Conservation (phyloP, 441 rosid species). For the Pelargonium fulgidum region DNA sequence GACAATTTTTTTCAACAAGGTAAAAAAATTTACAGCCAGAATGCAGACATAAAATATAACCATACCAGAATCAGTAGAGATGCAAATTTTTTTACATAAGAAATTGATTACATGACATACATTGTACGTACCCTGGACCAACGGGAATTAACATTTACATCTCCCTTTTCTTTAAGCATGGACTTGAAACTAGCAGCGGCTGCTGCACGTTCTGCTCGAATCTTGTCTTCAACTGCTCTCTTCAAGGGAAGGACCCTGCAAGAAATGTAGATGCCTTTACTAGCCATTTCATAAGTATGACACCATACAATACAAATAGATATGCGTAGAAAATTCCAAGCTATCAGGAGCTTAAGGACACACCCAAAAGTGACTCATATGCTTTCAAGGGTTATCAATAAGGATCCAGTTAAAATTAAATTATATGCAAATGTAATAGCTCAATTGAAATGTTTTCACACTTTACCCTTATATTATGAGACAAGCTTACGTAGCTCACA, state of each 20-base stretch:
- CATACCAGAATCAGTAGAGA: neutral
- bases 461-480: neutral
- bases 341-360: conserved; percentile 28
- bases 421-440: conserved; percentile 20
- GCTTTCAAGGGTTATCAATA: conserved; percentile 33
- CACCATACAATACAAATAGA: conserved; percentile 1
- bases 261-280: conserved; percentile 18
- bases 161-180: conserved; percentile 72
- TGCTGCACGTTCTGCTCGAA: conserved; percentile 63
- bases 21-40: neutral
- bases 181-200: conserved; percentile 70
- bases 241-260: conserved; percentile 68
- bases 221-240: conserved; percentile 72
- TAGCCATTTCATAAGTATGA: neutral
- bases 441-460: neutral
- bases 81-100: neutral
- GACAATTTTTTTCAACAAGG: neutral
- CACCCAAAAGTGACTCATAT: conserved; percentile 26
- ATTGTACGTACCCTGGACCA: conserved; percentile 78
- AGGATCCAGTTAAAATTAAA: conserved; percentile 19
- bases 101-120: neutral
- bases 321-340: conserved; percentile 23
- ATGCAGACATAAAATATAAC: neutral
- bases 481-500: neutral
- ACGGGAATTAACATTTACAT: conserved; percentile 56